Evolutionary conservation across 805 yeast species (phyloP).

Genomic region (Pichia deserticola): DNA sequence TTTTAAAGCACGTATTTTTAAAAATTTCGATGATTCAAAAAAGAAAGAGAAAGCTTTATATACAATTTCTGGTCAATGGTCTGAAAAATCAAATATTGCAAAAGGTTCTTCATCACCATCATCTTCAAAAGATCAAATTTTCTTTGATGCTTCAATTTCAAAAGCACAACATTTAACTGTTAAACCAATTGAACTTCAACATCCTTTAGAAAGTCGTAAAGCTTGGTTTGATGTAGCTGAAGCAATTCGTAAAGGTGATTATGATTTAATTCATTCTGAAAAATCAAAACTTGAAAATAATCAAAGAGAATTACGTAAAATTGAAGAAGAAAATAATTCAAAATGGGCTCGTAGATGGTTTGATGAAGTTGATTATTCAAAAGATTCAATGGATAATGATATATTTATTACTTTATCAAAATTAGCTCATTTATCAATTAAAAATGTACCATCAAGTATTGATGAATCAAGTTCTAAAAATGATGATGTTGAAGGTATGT

Average conservation of each 20-base stretch:
- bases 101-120: slow-evolving; percentile 43
- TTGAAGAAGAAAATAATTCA: slow-evolving; percentile 56
- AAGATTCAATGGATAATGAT: slow-evolving; percentile 20
- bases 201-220: slow-evolving; percentile 71
- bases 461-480: slow-evolving; percentile 29
- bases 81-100: slow-evolving; percentile 59
- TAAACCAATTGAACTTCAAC: slow-evolving; percentile 77
- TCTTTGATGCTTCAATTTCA: slow-evolving; percentile 53
- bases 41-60: slow-evolving; percentile 58
- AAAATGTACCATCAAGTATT: slow-evolving; percentile 65
- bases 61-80: slow-evolving; percentile 91
- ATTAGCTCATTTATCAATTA: slow-evolving; percentile 49
- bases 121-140: slow-evolving; percentile 40
- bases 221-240: slow-evolving; percentile 90
- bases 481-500: slow-evolving; percentile 41
- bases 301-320: slow-evolving; percentile 75
- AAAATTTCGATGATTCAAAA: slow-evolving; percentile 40
- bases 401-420: slow-evolving; percentile 33
- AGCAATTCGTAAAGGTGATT: slow-evolving; percentile 73
- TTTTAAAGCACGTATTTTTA: slow-evolving; percentile 76
- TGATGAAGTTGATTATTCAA: slow-evolving; percentile 36
- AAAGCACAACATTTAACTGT: slow-evolving; percentile 55
- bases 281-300: slow-evolving; percentile 75
- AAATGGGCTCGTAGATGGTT: slow-evolving; percentile 85
- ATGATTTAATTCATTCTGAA: slow-evolving; percentile 63